These are phyloP conservation scores for Pyrus communis DNA, from an alignment of 306 rosid species.

Conservation along the genomic window DNA sequence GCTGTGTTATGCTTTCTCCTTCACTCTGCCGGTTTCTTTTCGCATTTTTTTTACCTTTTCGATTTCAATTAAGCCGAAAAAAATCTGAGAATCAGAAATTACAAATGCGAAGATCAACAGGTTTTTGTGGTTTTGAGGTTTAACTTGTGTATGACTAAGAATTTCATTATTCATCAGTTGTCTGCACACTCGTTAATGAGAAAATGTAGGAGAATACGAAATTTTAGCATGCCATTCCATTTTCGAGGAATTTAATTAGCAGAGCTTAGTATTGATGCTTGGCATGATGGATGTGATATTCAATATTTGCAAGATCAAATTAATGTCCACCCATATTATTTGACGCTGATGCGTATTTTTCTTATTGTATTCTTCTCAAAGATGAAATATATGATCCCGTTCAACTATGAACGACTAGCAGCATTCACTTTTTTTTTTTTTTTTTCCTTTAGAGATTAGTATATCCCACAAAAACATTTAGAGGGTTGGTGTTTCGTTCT, in stretches of 20 bases:
- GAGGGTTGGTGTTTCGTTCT: not conserved
- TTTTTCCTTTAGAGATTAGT: not conserved
- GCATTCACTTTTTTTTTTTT: not conserved
- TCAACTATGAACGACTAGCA: not conserved
- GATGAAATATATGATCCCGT: not conserved
- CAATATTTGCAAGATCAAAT: not conserved
- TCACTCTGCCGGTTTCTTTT: not conserved
- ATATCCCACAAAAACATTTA: not conserved
- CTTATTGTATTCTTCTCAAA: not conserved
- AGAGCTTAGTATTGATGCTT: slow-evolving; percentile 1
- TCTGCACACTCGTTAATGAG: not conserved
- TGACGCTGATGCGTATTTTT: not conserved
- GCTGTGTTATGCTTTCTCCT: not conserved
- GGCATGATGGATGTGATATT: not conserved
- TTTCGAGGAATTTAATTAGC: not conserved
- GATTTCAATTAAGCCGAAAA: not conserved
- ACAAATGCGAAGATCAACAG: not conserved
- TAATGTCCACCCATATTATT: not conserved
- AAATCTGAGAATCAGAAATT: not conserved
- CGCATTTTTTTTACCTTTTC: not conserved
- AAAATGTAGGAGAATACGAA: not conserved
- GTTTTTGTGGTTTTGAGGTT: not conserved
- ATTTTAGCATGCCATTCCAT: not conserved
- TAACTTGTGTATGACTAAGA: not conserved
- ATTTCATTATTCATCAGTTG: not conserved